Base-by-base conservation (phyloP, 257 asterid species). In the Asclepias syriaca region DNA sequence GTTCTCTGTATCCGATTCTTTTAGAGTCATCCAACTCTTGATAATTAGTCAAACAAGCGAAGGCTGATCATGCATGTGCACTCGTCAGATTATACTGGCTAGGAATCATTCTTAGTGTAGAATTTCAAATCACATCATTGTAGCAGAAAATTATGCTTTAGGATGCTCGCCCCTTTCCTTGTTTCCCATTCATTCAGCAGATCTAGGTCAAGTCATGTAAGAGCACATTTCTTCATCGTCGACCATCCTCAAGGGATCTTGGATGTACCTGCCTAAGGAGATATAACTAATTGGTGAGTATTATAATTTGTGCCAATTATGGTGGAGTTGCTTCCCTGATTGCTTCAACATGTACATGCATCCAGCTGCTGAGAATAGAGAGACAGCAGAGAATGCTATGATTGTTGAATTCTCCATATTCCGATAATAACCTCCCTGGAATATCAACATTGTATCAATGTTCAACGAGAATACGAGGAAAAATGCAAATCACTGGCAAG, bases 241-340 rank as follows among this genome's bases (percentile, higher is more conserved):
- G 21, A n/a, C 34, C 27, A 9, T 45, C 67, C 57, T 19, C n/a
- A 32, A 58, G 27, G n/a, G 24, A 24, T 58, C 16, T 2, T 9
- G 15, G 63, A 29, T 12, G 53, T 6, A 14, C 60, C 72, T 22
- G 39, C 46, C 12, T 50, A 11, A 54, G 32, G 18, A 46, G 58
- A 14, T 48, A 59, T 64, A 18, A 21, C 40, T 21, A 67, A 19
- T 3, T 24, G 58, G 51, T 16, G 27, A 16, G 15, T 6, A 72
- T 85, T 86, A 92, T 81, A 83, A 81, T 81, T 77, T 80, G 74
- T 77, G 92, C 82, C 82, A 81, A 64, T 84, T 84, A 72, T 84
- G 94, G 80, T 86, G 89, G 77, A 83, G 91, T 70, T 88, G 96
- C 82, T 86, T 88, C 58, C 92, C 98, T 79, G 86, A 81, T 58